Evolutionary conservation across 2,329 filamentous ascomycete genomes (phyloP).

Genomic region (Zalaria sp.): DNA sequence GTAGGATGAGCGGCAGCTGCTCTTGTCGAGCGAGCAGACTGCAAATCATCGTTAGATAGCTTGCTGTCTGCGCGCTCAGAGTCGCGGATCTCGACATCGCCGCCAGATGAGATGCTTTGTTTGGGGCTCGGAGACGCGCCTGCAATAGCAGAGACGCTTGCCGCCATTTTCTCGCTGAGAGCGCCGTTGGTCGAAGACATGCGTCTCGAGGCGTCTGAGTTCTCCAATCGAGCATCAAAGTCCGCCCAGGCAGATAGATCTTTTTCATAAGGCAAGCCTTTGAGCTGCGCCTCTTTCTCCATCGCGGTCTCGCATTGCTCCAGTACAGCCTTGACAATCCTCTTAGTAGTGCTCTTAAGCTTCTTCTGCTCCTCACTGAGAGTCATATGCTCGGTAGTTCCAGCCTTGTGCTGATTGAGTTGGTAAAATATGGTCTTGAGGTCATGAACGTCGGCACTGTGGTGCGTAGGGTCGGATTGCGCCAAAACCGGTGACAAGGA

Average conservation of each 20-base stretch:
- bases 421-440: constrained; percentile 27
- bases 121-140: constrained; percentile 15
- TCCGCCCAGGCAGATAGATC: constrained; percentile 44
- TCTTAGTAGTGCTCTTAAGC: constrained; percentile 71
- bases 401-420: constrained; percentile 19
- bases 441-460: constrained; percentile 12
- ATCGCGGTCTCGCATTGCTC: constrained; percentile 62
- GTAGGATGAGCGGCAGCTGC: not conserved
- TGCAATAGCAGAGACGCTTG: constrained; percentile 26
- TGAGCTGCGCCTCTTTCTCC: constrained; percentile 69
- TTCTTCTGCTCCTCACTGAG: constrained; percentile 56
- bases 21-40: not conserved
- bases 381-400: constrained; percentile 23
- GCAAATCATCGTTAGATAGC: constrained; percentile 6
- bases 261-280: constrained; percentile 52
- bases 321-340: constrained; percentile 74
- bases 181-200: constrained; percentile 14
- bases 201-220: constrained; percentile 2
- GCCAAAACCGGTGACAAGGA: constrained; percentile 41
- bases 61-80: constrained; percentile 15
- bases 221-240: constrained; percentile 60
- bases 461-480: constrained; percentile 23
- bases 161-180: constrained; percentile 3
- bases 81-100: constrained; percentile 15
- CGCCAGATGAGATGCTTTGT: constrained; percentile 8